Evolutionary conservation across 495 filamentous ascomycete species (phyloP), one percentile per base, ranked within the genome.

Genomic region (Penicillium cosmopolitanum): DNA sequence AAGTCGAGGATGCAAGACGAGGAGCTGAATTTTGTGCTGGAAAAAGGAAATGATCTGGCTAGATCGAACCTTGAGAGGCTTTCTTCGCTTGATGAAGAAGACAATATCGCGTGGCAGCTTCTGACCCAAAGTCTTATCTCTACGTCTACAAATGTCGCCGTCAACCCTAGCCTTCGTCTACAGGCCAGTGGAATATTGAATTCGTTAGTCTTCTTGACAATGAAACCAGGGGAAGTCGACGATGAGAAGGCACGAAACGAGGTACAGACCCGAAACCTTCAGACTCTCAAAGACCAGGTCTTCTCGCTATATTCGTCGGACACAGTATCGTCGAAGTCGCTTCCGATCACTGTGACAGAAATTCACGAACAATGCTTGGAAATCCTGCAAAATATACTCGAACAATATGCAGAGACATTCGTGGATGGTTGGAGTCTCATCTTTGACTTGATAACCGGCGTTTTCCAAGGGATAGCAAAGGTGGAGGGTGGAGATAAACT

Each of bases 351-450:
- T 3, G 88, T 96, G 63, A 71, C 90, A 19, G 90, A 96, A 34
- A 89, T 97, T 15, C 95, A 98, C 69, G 85, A 86, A 55, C 85
- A 89, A 56, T 84, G 89, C 35, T 77, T 98, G 18, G 93, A 97
- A 55, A 87, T 89, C 2, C 76, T 98, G 25, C 89, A 90, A 64
- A 83, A 82, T 55, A 85, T 97, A 16, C 78, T 98, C 7, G 95
- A 98, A 65, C 89, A 94, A 57, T 93, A 89, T 66, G 95, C 93
- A 2, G 95, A 98, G 62, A 81, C 85, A 0, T 82, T 98, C 21
- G 78, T 86, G 9, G 84, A 84, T 53, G 93, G 92, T 19, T 98
- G 95, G 95, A 83, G 87, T 47, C 80, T 90, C 50, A 86, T 90
- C 5, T 96, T 98, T 63, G 87, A 87, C 50, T 86, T 97, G 55